phyloP scores from a whole-genome alignment of 257 asterid species.

The Scutellaria barbata region DNA sequence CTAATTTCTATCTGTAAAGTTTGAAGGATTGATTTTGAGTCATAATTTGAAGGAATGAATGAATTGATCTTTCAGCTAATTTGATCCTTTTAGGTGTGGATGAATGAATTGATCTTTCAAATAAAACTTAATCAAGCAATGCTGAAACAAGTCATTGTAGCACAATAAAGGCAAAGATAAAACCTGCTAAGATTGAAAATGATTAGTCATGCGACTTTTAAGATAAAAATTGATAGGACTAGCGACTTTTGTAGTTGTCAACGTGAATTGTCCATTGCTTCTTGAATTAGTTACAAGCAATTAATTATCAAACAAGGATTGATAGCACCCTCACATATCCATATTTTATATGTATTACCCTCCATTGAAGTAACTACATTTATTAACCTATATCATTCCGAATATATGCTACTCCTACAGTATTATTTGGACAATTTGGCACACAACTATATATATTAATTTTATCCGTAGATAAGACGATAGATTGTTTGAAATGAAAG shows the following conservation, averaged over 20 bases:
- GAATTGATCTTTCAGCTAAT: no score
- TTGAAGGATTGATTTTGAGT: no score
- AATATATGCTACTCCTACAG: no score
- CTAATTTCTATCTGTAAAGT: no score
- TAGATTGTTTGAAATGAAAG: no score
- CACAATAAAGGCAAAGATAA: conserved; percentile 12
- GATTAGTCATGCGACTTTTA: conserved; percentile 12
- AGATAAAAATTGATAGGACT: conserved; percentile 18
- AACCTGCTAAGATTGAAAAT: conserved; percentile 26
- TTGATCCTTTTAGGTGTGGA: background rate
- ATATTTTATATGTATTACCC: background rate
- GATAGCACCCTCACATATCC: conserved; percentile 7
- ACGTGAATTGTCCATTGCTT: conserved; percentile 21
- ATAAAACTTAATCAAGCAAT: background rate
- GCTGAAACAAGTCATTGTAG: conserved; percentile 3
- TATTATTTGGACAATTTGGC: no score
- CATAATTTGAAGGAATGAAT: no score
- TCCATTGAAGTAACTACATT: no score
- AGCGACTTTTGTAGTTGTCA: background rate
- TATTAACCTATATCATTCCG: no score
- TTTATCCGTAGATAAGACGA: no score
- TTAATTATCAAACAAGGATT: background rate
- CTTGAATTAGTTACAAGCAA: background rate
- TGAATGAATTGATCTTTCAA: background rate
- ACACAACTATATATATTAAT: no score